Evolutionary conservation across 331 rosid genomes (phyloP), one percentile per base, ranked within the genome.

Genomic region (Cucumis variabilis): DNA sequence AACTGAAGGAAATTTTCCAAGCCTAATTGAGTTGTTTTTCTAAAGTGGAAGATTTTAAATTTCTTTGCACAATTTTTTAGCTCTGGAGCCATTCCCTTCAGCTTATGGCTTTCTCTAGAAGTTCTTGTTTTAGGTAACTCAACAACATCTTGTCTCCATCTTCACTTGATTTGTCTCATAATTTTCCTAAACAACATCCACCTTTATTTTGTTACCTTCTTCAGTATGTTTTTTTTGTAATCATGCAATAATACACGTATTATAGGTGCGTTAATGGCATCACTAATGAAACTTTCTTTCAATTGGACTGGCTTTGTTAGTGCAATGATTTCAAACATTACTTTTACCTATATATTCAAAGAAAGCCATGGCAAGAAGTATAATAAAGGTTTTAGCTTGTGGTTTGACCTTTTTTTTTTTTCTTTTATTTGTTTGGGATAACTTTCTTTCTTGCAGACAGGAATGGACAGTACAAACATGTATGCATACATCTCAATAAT

Each of bases 281-380:
- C 99, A 27, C 85, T 96, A 90, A 96, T 98, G 66, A 98, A 96
- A 90, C 98, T 96, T 50, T 96, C 99, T 27, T 96, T 96, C 92
- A 96, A 96, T 88, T 96, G 98, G 99, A 71, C 80, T 19, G 99
- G 99, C 46, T 96, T 96, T 88, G 89, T 92, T 41, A 96, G 98
- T 90, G 99, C 99, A 24, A 96, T 96, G 99, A 90, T 96, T 90
- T 96, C 99, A 81, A 96, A 96, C 90, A 92, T 96, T 86, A 93
- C 99, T 30, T 96, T 96, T 88, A 96, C 99, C 67, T 96, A 96
- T 90, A 88, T 96, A 96, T 83, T 95, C 98, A 6, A 95, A 95
- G 92, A 94, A 94, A 89, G 98, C 98, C 87, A 95, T 93, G 98
- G 98, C 94, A 92, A 90, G 83, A 62, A 80, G 98, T 95, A 92